Evolutionary conservation across 2,329 filamentous ascomycete genomes (phyloP), one percentile per base, ranked within the genome.

Genomic region (Clathrospora elynae): DNA sequence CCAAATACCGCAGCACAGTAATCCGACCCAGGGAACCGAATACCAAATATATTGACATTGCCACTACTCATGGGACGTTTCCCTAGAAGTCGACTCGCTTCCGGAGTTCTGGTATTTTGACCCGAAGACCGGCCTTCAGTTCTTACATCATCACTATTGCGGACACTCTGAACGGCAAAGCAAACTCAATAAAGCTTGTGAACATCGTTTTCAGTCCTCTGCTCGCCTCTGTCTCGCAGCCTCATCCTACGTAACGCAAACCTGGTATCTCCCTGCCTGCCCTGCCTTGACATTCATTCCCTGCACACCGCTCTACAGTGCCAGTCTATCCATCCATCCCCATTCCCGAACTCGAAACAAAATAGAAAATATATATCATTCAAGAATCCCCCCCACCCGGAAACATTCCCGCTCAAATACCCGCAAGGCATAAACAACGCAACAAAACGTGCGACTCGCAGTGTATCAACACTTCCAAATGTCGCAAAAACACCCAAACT

Each of bases 401-500:
- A 34, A 46, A 24, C 25, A 33, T 38, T 23, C 25, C 24, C 2
- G 17, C 16, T 23, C 38, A 30, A 39, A 20, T 42, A 33, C 9
- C 34, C 13, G 18, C 18, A 18, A 20, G 35, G 23, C 37, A 49
- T 42, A 35, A 42, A 42, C 30, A 35, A 10, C 34, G 30, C 41
- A 13, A 29, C 13, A 20, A 23, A 23, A 30, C 18, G 10, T 42
- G 33, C 32, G 20, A 44, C 40, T 19, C 30, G 25, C 6, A 13
- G 10, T 49, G 48, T 45, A 35, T 48, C 36, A 48, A 33, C 13
- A 39, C 29, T 19, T n/a, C n/a, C n/a, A 17, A 30, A 23, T 38
- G 23, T 32, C 36, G 19, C 17, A 29, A 17, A 9, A 35, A 28
- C 18, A 28, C 16, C 32, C n/a, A 30, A 25, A 17, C 20, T 39